phyloP scores from a whole-genome alignment of 345 rosid genomes.

The Pseudoturritis turrita region DNA sequence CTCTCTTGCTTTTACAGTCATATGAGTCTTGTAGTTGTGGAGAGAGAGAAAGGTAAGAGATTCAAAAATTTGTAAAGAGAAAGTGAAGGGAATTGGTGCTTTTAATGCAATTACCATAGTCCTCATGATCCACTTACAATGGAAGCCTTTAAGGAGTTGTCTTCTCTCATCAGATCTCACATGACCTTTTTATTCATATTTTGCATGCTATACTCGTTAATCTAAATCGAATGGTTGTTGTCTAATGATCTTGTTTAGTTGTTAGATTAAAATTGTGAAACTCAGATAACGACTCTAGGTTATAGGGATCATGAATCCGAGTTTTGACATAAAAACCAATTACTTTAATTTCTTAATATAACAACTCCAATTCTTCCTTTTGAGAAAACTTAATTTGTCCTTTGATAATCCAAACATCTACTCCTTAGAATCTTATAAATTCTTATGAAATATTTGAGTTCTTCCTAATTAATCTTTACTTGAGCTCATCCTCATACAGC shows the following conservation, averaged over 20 bases:
- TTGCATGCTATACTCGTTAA: constrained; percentile 12
- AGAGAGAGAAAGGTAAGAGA: constrained; percentile 28
- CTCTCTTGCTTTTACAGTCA: constrained; percentile 59
- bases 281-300: background rate
- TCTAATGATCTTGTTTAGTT: background rate
- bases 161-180: constrained; percentile 15
- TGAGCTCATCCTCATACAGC: background rate
- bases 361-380: background rate
- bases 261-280: background rate
- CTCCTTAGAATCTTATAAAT: background rate
- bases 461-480: background rate
- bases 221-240: background rate
- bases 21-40: constrained; percentile 28
- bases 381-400: background rate
- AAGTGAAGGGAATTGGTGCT: constrained; percentile 35
- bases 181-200: background rate
- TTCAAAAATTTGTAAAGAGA: constrained; percentile 51
- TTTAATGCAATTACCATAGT: constrained; percentile 46
- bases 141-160: constrained; percentile 16
- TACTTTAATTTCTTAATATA: background rate
- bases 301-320: background rate
- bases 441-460: background rate
- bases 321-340: too few species aligned
- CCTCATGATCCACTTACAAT: constrained; percentile 32
- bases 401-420: background rate